Percentiles rank a stretch among this genome's conserved stretches.
These are phyloP conservation scores for Neurospora crassa DNA, from an alignment of 2,329 filamentous ascomycete species.

Conservation along the genomic window DNA sequence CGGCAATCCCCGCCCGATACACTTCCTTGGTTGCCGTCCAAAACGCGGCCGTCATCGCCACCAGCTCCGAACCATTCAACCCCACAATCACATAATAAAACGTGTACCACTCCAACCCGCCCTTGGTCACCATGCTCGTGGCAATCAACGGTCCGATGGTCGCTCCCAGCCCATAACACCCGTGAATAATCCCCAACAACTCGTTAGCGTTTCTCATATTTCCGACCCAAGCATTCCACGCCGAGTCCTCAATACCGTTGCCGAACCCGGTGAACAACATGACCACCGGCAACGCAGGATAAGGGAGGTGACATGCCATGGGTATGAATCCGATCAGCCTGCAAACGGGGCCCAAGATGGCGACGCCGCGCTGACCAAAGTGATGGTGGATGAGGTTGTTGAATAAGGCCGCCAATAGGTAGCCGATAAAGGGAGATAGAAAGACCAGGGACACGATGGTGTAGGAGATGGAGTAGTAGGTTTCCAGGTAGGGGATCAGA, in stretches of 20 bases:
- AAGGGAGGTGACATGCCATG: slow-evolving; percentile 59
- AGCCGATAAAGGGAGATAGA: slow-evolving; percentile 56
- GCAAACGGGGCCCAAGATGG: slow-evolving; percentile 51
- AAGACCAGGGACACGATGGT: slow-evolving; percentile 58
- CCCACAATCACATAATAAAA: slow-evolving; percentile 71
- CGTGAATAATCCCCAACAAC: slow-evolving; percentile 63
- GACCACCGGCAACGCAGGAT: slow-evolving; percentile 53
- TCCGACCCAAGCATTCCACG: slow-evolving; percentile 53
- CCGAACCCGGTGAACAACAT: slow-evolving; percentile 61
- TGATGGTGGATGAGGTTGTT: slow-evolving; percentile 57
- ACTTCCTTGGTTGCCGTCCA: slow-evolving; percentile 50
- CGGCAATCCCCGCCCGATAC: slow-evolving; percentile 32
- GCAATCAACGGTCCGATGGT: slow-evolving; percentile 61
- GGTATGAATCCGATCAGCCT: slow-evolving; percentile 58
- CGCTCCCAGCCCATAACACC: slow-evolving; percentile 62
- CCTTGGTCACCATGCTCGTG: slow-evolving; percentile 61
- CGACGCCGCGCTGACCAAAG: slow-evolving; percentile 62
- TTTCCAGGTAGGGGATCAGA: slow-evolving; percentile 37
- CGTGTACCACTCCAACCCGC: slow-evolving; percentile 53
- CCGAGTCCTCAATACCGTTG: slow-evolving; percentile 56
- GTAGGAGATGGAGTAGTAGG: slow-evolving; percentile 53
- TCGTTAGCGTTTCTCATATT: slow-evolving; percentile 67
- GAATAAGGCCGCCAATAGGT: slow-evolving; percentile 50
- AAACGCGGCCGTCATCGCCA: slow-evolving; percentile 45
- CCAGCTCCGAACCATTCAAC: slow-evolving; percentile 45